Conservation (phyloP, 257 asterid genomes). For the Parsonsia alboflavescens region DNA sequence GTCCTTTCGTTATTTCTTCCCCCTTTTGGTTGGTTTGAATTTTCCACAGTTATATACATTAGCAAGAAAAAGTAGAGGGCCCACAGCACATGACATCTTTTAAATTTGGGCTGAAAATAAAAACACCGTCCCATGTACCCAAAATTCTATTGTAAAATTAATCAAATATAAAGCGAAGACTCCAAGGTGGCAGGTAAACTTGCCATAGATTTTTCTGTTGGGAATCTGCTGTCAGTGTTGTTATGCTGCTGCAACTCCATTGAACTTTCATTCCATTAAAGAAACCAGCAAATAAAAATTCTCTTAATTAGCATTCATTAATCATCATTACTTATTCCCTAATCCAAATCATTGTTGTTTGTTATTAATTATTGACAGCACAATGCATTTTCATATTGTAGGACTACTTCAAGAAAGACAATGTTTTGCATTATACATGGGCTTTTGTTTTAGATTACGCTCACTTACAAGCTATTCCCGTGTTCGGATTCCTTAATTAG, state of each 20-base stretch:
- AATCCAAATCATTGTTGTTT: background rate
- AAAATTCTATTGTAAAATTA: constrained; percentile 3
- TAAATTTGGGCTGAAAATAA: background rate
- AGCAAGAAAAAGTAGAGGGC: background rate
- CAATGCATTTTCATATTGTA: background rate
- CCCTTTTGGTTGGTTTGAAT: background rate
- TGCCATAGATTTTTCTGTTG: background rate
- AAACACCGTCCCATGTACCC: constrained; percentile 13
- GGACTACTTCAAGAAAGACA: background rate
- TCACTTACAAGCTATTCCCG: too few relatives aligned
- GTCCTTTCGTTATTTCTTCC: background rate
- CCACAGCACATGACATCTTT: constrained; percentile 20
- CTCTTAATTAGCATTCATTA: constrained; percentile 5
- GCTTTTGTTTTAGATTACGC: too few relatives aligned
- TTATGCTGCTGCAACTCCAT: background rate
- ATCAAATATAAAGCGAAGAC: background rate
- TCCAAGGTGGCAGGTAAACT: constrained; percentile 17
- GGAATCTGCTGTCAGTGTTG: constrained; percentile 7
- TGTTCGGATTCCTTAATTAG: too few relatives aligned
- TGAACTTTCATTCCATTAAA: background rate
- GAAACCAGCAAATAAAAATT: background rate
- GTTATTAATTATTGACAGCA: background rate
- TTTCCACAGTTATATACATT: background rate
- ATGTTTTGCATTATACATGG: too few relatives aligned
- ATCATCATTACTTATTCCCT: background rate